phyloP scores from a whole-genome alignment of 106 monocot genomes.

The Dendrobium officinale region DNA sequence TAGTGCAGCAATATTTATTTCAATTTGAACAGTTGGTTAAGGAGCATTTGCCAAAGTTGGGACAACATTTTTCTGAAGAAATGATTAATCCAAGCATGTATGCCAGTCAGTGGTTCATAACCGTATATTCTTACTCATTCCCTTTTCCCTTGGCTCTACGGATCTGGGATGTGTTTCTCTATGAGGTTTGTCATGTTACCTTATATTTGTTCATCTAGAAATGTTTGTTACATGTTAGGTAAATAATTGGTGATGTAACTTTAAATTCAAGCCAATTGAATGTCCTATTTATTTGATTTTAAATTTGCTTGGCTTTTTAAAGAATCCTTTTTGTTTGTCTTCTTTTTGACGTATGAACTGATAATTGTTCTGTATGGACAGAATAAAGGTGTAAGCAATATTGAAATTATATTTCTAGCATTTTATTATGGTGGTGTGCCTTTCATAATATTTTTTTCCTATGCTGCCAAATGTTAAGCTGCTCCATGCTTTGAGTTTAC shows the following conservation, averaged over 20 bases:
- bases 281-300: background rate
- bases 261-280: background rate
- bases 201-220: background rate
- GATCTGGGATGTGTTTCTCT: slow-evolving; percentile 99
- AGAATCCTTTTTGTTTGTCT: background rate
- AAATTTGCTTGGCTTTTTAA: background rate
- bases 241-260: background rate
- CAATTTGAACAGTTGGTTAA: slow-evolving; percentile 92
- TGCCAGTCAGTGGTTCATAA: slow-evolving; percentile 99
- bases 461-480: background rate
- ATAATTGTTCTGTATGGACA: background rate
- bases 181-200: slow-evolving; percentile 61
- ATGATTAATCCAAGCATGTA: slow-evolving; percentile 99
- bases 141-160: slow-evolving; percentile 90
- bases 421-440: background rate
- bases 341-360: background rate
- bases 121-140: slow-evolving; percentile 95
- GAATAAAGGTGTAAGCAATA: background rate
- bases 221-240: background rate
- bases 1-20: slow-evolving; percentile 88
- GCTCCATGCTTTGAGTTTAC: too few species aligned
- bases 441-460: background rate
- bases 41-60: slow-evolving; percentile 77
- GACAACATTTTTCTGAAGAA: slow-evolving; percentile 84
- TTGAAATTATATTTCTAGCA: background rate